A percentile compares a stretch with the other conserved stretches of the same genome.
Conservation (phyloP, 78 protist species). For the Chrysochromulina parva region DNA sequence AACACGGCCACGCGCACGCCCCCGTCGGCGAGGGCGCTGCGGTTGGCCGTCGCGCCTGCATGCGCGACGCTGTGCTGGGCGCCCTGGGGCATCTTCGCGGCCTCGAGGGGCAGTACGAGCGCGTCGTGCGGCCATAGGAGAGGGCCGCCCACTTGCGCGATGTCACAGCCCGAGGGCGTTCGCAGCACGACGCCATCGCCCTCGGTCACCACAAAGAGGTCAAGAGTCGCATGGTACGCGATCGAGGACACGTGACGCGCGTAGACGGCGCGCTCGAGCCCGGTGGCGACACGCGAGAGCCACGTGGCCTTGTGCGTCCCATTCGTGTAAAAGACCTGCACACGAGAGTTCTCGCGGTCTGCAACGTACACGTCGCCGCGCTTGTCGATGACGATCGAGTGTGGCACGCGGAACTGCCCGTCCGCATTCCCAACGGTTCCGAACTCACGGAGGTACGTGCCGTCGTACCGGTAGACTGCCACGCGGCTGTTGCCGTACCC, state of each 20-base stretch:
- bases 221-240: background rate
- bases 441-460: background rate
- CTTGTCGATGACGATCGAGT: background rate
- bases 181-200: background rate
- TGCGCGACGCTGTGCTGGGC: too few species aligned
- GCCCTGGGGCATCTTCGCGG: too few species aligned
- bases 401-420: background rate
- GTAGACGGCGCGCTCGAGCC: background rate
- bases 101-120: background rate
- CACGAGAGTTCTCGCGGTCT: background rate
- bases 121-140: background rate
- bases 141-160: background rate
- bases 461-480: background rate
- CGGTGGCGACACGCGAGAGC: background rate
- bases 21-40: too few species aligned
- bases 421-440: background rate
- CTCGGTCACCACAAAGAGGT: background rate
- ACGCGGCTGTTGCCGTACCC: slow-evolving; percentile 19
- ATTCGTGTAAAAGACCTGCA: background rate
- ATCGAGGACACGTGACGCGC: background rate
- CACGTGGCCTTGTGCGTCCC: background rate
- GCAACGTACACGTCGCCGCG: background rate
- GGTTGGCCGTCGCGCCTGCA: too few species aligned
- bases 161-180: background rate
- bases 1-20: too few species aligned